Conservation (phyloP, 2,329 filamentous ascomycete genomes). For the Alternaria viburni region DNA sequence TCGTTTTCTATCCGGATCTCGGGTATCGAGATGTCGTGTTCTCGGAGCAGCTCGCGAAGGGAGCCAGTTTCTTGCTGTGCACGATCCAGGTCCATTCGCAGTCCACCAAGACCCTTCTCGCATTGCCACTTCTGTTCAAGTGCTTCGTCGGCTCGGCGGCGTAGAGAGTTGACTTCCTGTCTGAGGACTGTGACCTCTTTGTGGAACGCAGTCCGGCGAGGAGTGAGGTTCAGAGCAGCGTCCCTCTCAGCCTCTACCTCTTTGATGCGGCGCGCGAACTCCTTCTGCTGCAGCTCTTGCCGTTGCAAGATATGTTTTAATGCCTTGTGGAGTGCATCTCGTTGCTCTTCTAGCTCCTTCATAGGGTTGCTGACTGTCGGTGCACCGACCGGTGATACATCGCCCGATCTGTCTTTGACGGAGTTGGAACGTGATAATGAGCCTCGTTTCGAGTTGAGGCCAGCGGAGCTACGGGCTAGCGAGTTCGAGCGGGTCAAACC, state of each 20-base stretch:
- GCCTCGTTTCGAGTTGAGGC: constrained; percentile 48
- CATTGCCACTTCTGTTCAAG: constrained; percentile 96
- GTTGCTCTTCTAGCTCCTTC: constrained; percentile 91
- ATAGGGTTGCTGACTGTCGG: constrained; percentile 53
- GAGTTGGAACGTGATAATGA: constrained; percentile 61
- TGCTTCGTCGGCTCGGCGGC: constrained; percentile 88
- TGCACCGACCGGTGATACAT: constrained; percentile 64
- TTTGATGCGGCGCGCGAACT: constrained; percentile 81
- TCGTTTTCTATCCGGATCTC: constrained; percentile 60
- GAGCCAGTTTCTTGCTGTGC: constrained; percentile 90
- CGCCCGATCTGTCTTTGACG: constrained; percentile 44
- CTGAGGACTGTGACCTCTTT: constrained; percentile 80
- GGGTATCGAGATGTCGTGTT: constrained; percentile 80
- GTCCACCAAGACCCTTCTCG: constrained; percentile 83
- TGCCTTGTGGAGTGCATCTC: constrained; percentile 88
- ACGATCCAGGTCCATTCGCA: constrained; percentile 96
- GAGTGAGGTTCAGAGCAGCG: constrained; percentile 70
- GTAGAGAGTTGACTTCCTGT: constrained; percentile 82
- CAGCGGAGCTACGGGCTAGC: constrained; percentile 61
- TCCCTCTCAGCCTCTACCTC: constrained; percentile 80
- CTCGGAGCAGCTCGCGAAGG: constrained; percentile 77
- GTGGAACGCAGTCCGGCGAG: constrained; percentile 80
- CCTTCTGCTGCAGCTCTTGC: constrained; percentile 82
- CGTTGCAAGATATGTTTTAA: constrained; percentile 84
- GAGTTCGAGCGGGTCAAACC: constrained; percentile 72